Base-by-base conservation (phyloP, 192 early-diverging fungal genomes). In the Podila epicladia region DNA sequence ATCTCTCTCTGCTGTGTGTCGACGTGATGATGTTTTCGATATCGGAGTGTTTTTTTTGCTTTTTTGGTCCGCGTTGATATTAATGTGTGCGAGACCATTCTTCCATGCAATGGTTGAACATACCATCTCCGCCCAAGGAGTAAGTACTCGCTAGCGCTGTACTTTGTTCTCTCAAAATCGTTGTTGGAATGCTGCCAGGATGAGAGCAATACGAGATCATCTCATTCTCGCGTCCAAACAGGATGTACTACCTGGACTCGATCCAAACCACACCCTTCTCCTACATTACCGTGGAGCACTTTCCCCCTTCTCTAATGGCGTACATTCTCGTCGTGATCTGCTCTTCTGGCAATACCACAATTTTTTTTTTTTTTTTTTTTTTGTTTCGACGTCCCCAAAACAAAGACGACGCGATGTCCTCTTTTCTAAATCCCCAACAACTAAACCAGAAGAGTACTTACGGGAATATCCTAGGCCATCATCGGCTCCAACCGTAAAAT, bases 401-500 rank as follows among this genome's bases (percentile, higher is more conserved):
- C 11, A 45, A 17, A 45, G 41, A 45, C 41, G 41, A 45, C 4
- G 41, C 9, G 12, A 41, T 41, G 41, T 15, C 41, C 41, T 11
- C 41, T 55, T 22, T 55, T 55, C 24, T 55, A 5, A 22, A 24
- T 55, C 53, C 24, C 24, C n/a, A 26, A 8, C 53, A 55, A 2
- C 17, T 55, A 26, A 55, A 24, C 0, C 8, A 45, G 3, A 15
- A 3, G 24, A 24, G 24, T 9, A 61, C 59, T 61, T 61, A 61
- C 59, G 59, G 17, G 59, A 33, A 61, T 61, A 31, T 2, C 17
- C 26, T 24, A 61, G 15, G 59, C 59, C 59, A 29, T 28, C 48
- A 29, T 28, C 48, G 24, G 26, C 32, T 12, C 60, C 58, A 38
- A 69, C 65, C 4, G 17, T 35, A 29, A 69, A 69, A 37, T 80